Conservation (phyloP, 2,329 filamentous ascomycete species). For the Neofusicoccum ribis region DNA sequence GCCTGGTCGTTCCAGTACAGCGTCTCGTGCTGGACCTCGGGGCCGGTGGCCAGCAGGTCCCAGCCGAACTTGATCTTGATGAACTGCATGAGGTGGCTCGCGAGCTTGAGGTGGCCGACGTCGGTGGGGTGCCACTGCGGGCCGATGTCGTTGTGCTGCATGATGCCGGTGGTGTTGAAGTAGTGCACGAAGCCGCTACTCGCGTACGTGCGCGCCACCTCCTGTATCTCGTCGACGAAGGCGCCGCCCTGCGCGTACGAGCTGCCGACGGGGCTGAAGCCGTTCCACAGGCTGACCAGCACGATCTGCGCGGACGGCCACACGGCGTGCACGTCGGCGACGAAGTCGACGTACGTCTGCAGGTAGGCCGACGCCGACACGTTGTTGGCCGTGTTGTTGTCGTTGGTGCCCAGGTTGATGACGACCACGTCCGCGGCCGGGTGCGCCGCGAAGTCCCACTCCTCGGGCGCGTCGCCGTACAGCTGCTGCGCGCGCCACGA, state of each 20-base stretch:
- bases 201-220: slow-evolving; percentile 55
- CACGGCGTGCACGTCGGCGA: slow-evolving; percentile 41
- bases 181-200: slow-evolving; percentile 57
- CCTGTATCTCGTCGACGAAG: slow-evolving; percentile 53
- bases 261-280: slow-evolving; percentile 54
- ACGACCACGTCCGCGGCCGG: slow-evolving; percentile 44
- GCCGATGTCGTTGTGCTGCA: slow-evolving; percentile 63
- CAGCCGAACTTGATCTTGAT: slow-evolving; percentile 58
- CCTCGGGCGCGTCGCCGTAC: slow-evolving; percentile 40
- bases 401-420: slow-evolving; percentile 51
- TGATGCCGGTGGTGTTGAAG: slow-evolving; percentile 61
- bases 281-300: slow-evolving; percentile 53
- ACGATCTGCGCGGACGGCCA: slow-evolving; percentile 47
- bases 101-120: slow-evolving; percentile 61
- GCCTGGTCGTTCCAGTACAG: slow-evolving; percentile 29
- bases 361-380: slow-evolving; percentile 41
- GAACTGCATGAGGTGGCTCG: slow-evolving; percentile 60
- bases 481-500: slow-evolving; percentile 47
- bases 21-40: slow-evolving; percentile 49
- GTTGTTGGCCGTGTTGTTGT: slow-evolving; percentile 45
- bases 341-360: slow-evolving; percentile 43
- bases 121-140: slow-evolving; percentile 63
- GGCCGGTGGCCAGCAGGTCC: slow-evolving; percentile 56
- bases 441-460: slow-evolving; percentile 36
- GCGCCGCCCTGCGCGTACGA: slow-evolving; percentile 50